phyloP scores from a whole-genome alignment of 805 yeast species.

The Yueomyces sinensis region DNA sequence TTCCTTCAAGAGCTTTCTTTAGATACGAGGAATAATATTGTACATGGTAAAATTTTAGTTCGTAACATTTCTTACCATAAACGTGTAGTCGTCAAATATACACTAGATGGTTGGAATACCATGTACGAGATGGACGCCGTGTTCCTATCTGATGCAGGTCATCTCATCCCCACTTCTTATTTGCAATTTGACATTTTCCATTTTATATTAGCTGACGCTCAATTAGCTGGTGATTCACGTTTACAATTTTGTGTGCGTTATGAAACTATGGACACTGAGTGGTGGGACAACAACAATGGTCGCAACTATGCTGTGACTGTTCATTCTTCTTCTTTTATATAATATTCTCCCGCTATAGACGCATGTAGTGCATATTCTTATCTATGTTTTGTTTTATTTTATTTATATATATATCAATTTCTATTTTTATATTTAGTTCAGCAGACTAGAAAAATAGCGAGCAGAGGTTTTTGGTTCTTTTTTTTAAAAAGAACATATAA shows the following conservation, averaged over 20 bases:
- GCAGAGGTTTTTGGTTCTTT: no score
- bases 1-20: constrained; percentile 12
- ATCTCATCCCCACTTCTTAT: constrained; percentile 10
- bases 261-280: constrained; percentile 11
- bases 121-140: constrained; percentile 21
- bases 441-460: no score
- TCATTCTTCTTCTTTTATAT: no score
- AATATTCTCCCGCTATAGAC: no score
- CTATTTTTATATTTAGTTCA: no score
- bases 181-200: constrained; percentile 15
- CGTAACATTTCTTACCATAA: constrained; percentile 61
- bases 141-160: constrained; percentile 14
- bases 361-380: no score
- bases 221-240: constrained; percentile 2
- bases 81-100: constrained; percentile 54
- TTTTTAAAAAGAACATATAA: no score
- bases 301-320: constrained; percentile 15
- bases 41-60: constrained; percentile 69
- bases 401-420: no score
- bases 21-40: constrained; percentile 8
- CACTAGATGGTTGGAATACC: constrained; percentile 70
- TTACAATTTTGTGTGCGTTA: constrained; percentile 20
- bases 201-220: constrained; percentile 13
- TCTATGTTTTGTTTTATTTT: neutral
- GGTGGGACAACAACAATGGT: constrained; percentile 21